Base-by-base conservation (phyloP, 345 rosid species). In the Turnera subulata region DNA sequence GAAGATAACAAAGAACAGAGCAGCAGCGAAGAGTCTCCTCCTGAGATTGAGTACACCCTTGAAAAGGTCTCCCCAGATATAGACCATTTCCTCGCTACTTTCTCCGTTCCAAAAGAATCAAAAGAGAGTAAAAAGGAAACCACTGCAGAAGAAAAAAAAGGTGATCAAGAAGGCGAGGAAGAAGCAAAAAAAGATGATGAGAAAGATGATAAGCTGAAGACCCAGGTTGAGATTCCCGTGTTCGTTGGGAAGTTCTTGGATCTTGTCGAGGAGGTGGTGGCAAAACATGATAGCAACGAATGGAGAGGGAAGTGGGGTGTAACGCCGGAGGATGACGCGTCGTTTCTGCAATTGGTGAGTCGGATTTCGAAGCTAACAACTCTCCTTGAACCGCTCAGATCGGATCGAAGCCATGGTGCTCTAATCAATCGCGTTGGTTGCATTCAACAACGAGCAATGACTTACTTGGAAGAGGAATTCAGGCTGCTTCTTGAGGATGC, bases 391-490 rank as follows among this genome's bases (percentile, higher is more conserved):
- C 43, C 51, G 11, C 60, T 74, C 24, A 78, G 71, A 61, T 73
- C 82, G 1, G 81, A 76, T 63, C 68, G 74, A 11, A 70, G 53
- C 5, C 69, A 59, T 6, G 75, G 67, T 5, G 42, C 56, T 14
- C 37, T 86, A 46, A 60, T 75, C 46, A 86, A 86, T 47, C 85
- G 82, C 23, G 70, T 83, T 2, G 89, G 82, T 12, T 62, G 66
- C 0, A 71, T 82, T 40, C 86, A 89, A 6, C 93, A 86, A 9
- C 83, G 77, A n/a, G 93, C 81, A 7, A 81, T 88, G 98, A 64
- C 80, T n/a, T 74, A 65, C 68, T 66, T 88, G 68, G 95, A 89
- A 64, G 92, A 83, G 7, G 87, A 88, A 53, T 83, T 91, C 67
- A 80, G 90, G 70, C 20, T 47, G 39, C 63, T 77, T 22, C 58